phyloP scores from a whole-genome alignment of 2,329 filamentous ascomycete species.

The Truncatella angustata region DNA sequence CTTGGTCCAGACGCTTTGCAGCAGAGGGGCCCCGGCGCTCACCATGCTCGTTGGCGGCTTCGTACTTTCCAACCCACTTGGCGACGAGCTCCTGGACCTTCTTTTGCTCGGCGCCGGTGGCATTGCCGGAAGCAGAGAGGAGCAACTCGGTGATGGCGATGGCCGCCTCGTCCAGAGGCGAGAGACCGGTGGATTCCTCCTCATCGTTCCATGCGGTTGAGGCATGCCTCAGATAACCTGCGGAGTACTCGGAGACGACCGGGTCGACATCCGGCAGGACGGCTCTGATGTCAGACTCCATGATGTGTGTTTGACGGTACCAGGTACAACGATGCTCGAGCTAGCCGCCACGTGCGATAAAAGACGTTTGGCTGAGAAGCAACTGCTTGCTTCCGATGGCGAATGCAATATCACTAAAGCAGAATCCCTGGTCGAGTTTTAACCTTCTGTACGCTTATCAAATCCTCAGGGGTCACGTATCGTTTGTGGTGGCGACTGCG shows the following conservation, averaged over 20 bases:
- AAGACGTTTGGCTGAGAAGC: not conserved
- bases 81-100: constrained; percentile 81
- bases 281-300: constrained; percentile 86
- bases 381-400: not conserved
- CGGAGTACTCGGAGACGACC: constrained; percentile 86
- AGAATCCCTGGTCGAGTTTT: not conserved
- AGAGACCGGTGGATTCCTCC: constrained; percentile 64
- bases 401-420: not conserved
- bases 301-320: constrained; percentile 33
- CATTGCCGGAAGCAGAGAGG: constrained; percentile 86
- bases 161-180: constrained; percentile 82
- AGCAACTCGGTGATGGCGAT: constrained; percentile 82
- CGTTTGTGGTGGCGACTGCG: not conserved
- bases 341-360: not conserved
- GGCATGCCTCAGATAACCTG: constrained; percentile 91
- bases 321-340: not conserved
- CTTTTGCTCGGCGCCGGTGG: constrained; percentile 67
- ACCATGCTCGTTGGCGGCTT: constrained; percentile 68
- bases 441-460: not conserved
- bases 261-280: constrained; percentile 86
- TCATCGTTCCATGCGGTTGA: constrained; percentile 80
- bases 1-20: constrained; percentile 85
- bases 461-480: not conserved
- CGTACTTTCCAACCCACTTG: constrained; percentile 85
- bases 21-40: constrained; percentile 71